phyloP scores from a whole-genome alignment of 2,329 filamentous ascomycete genomes.

The Lachnellula cervina region DNA sequence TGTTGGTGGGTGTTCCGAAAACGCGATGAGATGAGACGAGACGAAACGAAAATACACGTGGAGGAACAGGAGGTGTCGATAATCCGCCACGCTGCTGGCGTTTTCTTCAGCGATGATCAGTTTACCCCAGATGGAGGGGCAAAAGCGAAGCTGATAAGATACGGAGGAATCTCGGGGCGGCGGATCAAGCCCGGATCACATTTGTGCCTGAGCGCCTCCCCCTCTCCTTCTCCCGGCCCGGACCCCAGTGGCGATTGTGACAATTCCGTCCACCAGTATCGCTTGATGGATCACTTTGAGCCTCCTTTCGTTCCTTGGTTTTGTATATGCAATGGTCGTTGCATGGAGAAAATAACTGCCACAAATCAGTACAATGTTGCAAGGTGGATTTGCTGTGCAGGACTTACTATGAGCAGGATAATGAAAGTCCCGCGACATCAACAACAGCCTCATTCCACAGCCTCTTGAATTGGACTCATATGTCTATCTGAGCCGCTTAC shows the following conservation, averaged over 20 bases:
- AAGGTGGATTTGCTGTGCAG: background rate
- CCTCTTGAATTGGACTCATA: conserved; percentile 54
- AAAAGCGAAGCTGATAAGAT: conserved; percentile 11
- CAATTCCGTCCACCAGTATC: too few relatives aligned
- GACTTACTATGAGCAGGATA: conserved; percentile 20
- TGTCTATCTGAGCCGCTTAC: conserved; percentile 42
- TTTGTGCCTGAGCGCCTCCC: background rate
- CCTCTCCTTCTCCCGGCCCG: too few relatives aligned
- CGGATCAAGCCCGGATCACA: background rate
- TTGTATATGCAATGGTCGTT: background rate
- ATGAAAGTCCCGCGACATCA: background rate
- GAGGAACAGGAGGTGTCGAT: background rate
- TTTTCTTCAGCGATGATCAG: background rate
- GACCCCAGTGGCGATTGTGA: too few relatives aligned
- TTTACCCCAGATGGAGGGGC: conserved; percentile 11
- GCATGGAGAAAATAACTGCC: background rate
- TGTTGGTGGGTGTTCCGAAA: background rate
- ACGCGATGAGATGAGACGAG: background rate
- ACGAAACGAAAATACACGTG: too few relatives aligned
- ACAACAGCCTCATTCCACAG: conserved; percentile 34
- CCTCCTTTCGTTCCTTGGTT: background rate
- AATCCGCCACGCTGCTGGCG: conserved; percentile 8
- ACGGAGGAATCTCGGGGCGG: conserved; percentile 12
- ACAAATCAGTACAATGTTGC: conserved; percentile 5
- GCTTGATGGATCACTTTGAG: too few relatives aligned